phyloP scores from a whole-genome alignment of 768 basidiomycete species.

The Cantharellus anzutake region DNA sequence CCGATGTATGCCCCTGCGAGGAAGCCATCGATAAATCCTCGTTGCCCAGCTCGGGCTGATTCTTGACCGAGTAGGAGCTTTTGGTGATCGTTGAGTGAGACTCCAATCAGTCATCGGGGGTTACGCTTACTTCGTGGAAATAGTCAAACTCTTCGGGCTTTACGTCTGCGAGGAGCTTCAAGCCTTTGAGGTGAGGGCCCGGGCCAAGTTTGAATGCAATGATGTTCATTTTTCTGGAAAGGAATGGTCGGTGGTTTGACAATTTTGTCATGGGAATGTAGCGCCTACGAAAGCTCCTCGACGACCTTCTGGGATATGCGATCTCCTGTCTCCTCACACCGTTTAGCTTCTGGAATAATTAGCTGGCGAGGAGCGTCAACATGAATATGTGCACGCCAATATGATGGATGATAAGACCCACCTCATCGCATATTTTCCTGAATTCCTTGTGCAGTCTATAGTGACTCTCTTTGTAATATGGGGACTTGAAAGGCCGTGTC shows the following conservation, averaged over 20 bases:
- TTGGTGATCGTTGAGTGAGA: not conserved
- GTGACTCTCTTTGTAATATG: slow-evolving; percentile 52
- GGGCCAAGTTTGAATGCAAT: slow-evolving; percentile 84
- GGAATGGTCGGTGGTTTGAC: not conserved
- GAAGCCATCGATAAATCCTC: slow-evolving; percentile 3
- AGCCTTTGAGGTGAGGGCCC: slow-evolving; percentile 70
- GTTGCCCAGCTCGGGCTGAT: not conserved
- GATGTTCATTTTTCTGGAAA: slow-evolving; percentile 39
- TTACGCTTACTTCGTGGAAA: slow-evolving; percentile 82
- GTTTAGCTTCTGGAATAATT: slow-evolving; percentile 51
- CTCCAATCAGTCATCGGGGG: slow-evolving; percentile 11
- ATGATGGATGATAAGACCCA: slow-evolving; percentile 19
- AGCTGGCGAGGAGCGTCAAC: slow-evolving; percentile 15
- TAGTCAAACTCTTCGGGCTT: slow-evolving; percentile 80
- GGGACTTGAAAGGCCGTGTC: slow-evolving; percentile 36
- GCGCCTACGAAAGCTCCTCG: slow-evolving; percentile 30
- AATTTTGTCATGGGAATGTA: not conserved
- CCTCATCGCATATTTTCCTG: slow-evolving; percentile 56
- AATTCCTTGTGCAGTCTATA: slow-evolving; percentile 54
- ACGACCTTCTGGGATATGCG: slow-evolving; percentile 68
- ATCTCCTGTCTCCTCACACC: slow-evolving; percentile 76
- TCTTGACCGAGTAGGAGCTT: slow-evolving; percentile 27
- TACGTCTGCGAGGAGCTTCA: slow-evolving; percentile 56
- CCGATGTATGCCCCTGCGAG: slow-evolving; percentile 44
- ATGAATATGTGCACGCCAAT: slow-evolving; percentile 17